These are phyloP conservation scores for Purpureocillium takamizusanense DNA, from an alignment of 2,329 filamentous ascomycete genomes.

Conservation along the genomic window DNA sequence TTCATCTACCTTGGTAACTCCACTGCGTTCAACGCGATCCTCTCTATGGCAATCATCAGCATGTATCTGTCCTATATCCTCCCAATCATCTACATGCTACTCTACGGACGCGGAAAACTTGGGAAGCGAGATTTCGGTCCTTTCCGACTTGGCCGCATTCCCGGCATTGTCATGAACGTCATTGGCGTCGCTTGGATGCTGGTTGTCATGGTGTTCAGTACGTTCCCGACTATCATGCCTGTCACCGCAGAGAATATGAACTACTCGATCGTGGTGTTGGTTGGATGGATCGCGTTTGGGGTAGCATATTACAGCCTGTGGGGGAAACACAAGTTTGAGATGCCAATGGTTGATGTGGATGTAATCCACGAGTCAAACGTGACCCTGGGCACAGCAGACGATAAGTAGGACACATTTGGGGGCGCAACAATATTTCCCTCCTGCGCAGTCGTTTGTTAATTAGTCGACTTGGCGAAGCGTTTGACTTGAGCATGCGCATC, in stretches of 20 bases:
- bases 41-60: conserved; percentile 31
- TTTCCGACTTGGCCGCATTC: conserved; percentile 19
- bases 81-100: conserved; percentile 26
- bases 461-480: too few species aligned
- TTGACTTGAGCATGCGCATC: too few species aligned
- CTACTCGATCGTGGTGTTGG: conserved; percentile 32
- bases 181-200: conserved; percentile 32
- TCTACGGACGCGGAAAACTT: conserved; percentile 20
- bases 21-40: conserved; percentile 30
- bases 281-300: conserved; percentile 26
- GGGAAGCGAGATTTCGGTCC: conserved; percentile 10
- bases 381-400: too few species aligned
- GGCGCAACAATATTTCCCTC: too few species aligned
- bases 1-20: conserved; percentile 32
- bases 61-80: conserved; percentile 34
- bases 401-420: too few species aligned
- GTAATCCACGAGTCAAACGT: neutral
- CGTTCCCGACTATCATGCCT: conserved; percentile 30
- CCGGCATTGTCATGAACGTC: conserved; percentile 27
- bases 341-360: conserved; percentile 9
- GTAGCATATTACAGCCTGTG: conserved; percentile 19
- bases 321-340: conserved; percentile 16
- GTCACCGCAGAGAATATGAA: conserved; percentile 36
- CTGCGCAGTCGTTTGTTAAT: too few species aligned
- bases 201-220: conserved; percentile 34